Conservation (phyloP, 2,329 filamentous ascomycete species). For the Macroventuria anomochaeta region DNA sequence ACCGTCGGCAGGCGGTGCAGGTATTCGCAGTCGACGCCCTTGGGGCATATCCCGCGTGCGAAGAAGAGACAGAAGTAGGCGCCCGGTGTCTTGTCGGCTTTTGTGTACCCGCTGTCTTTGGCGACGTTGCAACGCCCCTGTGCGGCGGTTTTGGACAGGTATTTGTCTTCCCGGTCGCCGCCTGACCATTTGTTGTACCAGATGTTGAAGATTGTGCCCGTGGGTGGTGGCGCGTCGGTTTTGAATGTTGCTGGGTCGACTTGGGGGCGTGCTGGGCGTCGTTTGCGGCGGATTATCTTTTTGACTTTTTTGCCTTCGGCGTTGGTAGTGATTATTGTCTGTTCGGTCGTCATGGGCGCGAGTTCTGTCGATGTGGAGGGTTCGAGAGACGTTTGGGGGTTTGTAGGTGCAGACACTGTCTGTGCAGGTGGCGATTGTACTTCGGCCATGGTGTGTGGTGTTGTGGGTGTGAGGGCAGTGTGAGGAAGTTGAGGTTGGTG, state of each 20-base stretch:
- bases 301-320: constrained; percentile 73
- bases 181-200: constrained; percentile 99
- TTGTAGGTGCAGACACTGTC: constrained; percentile 20
- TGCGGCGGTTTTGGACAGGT: constrained; percentile 80
- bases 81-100: constrained; percentile 60
- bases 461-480: background rate
- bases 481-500: background rate
- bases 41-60: constrained; percentile 79
- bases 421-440: constrained; percentile 36
- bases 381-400: constrained; percentile 18
- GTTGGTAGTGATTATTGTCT: constrained; percentile 45
- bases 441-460: constrained; percentile 37
- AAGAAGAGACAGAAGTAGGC: constrained; percentile 95
- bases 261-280: constrained; percentile 86
- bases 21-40: constrained; percentile 92
- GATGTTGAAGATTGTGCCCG: constrained; percentile 95
- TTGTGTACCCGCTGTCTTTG: constrained; percentile 63
- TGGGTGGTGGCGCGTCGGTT: constrained; percentile 86
- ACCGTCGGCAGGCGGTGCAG: constrained; percentile 86
- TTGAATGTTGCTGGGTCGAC: constrained; percentile 85
- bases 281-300: constrained; percentile 91
- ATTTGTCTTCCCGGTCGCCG: constrained; percentile 91
- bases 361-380: constrained; percentile 35
- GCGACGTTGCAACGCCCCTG: constrained; percentile 86
- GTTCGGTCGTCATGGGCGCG: constrained; percentile 34